phyloP scores from a whole-genome alignment of 2,329 filamentous ascomycete genomes.

The Diaporthe sp. region DNA sequence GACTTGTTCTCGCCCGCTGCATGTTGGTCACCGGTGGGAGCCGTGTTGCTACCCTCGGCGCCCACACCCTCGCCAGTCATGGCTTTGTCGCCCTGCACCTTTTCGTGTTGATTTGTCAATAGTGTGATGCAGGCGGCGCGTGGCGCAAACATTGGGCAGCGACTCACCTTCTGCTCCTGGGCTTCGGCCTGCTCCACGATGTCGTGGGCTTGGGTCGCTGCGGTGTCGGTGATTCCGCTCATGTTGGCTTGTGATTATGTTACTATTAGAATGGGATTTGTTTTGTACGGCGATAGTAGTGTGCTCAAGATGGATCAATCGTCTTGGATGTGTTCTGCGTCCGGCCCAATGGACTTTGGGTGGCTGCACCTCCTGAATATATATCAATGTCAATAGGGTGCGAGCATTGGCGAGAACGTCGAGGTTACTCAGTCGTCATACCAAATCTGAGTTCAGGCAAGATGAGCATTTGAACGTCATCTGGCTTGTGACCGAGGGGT shows the following conservation, averaged over 20 bases:
- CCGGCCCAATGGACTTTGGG: neutral
- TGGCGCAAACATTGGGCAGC: conserved; percentile 2
- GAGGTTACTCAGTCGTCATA: conserved; percentile 25
- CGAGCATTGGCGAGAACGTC: neutral
- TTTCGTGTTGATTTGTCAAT: conserved; percentile 19
- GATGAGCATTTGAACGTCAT: conserved; percentile 33
- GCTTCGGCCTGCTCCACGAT: conserved; percentile 31
- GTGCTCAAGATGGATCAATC: too few species aligned
- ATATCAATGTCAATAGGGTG: neutral
- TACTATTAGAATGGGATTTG: neutral
- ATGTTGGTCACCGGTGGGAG: conserved; percentile 14
- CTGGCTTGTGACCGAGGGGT: conserved; percentile 16
- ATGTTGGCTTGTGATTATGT: neutral
- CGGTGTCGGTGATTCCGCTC: conserved; percentile 31
- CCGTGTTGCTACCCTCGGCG: conserved; percentile 21
- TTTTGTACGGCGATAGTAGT: neutral
- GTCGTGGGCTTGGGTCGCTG: conserved; percentile 32
- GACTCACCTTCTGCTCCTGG: conserved; percentile 30
- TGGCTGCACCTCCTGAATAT: neutral
- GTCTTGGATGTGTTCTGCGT: neutral
- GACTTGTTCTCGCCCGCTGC: conserved; percentile 19
- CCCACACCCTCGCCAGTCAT: conserved; percentile 22
- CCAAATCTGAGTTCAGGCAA: conserved; percentile 6
- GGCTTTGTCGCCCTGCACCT: conserved; percentile 28
- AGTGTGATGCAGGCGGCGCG: conserved; percentile 1